These are phyloP conservation scores for Starmerella potacharoeniae DNA, from an alignment of 805 yeast genomes.

Conservation along the genomic window DNA sequence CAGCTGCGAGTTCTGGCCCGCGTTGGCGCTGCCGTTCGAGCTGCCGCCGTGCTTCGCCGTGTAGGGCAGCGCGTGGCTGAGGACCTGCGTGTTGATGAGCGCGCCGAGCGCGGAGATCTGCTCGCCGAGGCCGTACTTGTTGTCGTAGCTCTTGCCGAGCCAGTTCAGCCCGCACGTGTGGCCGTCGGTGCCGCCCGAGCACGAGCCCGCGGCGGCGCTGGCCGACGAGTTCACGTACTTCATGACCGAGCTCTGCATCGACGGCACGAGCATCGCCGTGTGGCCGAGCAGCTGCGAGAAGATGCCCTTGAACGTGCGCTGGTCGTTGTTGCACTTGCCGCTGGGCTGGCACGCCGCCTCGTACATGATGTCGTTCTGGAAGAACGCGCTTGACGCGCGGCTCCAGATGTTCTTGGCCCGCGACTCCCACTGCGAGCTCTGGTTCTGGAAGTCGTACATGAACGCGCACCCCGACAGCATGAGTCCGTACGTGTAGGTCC, in stretches of 20 bases:
- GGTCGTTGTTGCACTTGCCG: slow-evolving; percentile 54
- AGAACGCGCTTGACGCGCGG: slow-evolving; percentile 35
- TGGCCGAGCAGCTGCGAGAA: slow-evolving; percentile 54
- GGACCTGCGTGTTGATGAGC: slow-evolving; percentile 37
- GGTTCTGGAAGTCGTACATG: slow-evolving; percentile 50
- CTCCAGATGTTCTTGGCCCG: slow-evolving; percentile 41
- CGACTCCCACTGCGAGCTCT: slow-evolving; percentile 44
- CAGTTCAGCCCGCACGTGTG: slow-evolving; percentile 75
- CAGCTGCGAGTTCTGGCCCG: slow-evolving; percentile 39
- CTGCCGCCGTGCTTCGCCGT: slow-evolving; percentile 58
- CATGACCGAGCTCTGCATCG: slow-evolving; percentile 38
- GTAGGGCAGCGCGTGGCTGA: slow-evolving; percentile 42
- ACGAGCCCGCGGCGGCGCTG: slow-evolving; percentile 60
- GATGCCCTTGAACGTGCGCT: slow-evolving; percentile 63
- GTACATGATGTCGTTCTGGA: slow-evolving; percentile 48
- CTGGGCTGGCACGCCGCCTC: slow-evolving; percentile 60
- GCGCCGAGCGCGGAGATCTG: slow-evolving; percentile 69
- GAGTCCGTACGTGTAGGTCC: slow-evolving; percentile 69
- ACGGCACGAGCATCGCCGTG: slow-evolving; percentile 51
- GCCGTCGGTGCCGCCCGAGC: slow-evolving; percentile 71
- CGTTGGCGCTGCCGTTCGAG: slow-evolving; percentile 54
- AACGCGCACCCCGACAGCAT: slow-evolving; percentile 59
- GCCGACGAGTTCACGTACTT: slow-evolving; percentile 43
- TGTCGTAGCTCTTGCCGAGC: slow-evolving; percentile 52
- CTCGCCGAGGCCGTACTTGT: slow-evolving; percentile 67